Evolutionary conservation across 768 basidiomycete species (phyloP).

Genomic region (Trametes punicea): DNA sequence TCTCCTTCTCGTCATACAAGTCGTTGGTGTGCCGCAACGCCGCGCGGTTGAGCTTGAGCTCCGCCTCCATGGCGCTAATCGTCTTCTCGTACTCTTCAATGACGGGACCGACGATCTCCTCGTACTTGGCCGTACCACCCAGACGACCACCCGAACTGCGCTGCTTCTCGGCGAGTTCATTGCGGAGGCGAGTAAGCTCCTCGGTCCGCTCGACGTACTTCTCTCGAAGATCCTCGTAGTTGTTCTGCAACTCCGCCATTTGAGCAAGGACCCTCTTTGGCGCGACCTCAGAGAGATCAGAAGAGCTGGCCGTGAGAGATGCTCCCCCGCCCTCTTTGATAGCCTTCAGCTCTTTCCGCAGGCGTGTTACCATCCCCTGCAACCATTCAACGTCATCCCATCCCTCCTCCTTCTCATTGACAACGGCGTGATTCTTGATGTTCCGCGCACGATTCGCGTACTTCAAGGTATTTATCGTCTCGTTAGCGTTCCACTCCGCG

Average conservation of each 20-base stretch:
- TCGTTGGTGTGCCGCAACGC: conserved; percentile 90
- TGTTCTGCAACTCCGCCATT: conserved; percentile 80
- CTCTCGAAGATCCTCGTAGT: conserved; percentile 78
- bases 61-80: conserved; percentile 90
- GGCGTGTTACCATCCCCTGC: conserved; percentile 77
- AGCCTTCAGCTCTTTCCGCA: conserved; percentile 82
- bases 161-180: conserved; percentile 75
- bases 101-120: conserved; percentile 94
- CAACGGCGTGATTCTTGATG: conserved; percentile 91
- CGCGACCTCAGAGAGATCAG: conserved; percentile 51
- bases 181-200: conserved; percentile 75
- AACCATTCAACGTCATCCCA: conserved; percentile 99
- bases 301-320: conserved; percentile 12
- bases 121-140: conserved; percentile 67
- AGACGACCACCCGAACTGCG: conserved; percentile 59
- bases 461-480: conserved; percentile 93
- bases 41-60: conserved; percentile 81
- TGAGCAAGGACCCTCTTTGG: conserved; percentile 77
- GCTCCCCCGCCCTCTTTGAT: conserved; percentile 64
- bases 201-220: conserved; percentile 88
- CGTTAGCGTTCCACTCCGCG: conserved; percentile 91
- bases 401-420: conserved; percentile 94
- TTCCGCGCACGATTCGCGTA: conserved; percentile 97
- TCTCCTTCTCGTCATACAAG: conserved; percentile 88
- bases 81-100: conserved; percentile 99